Evolutionary conservation across 1,139 yeast genomes (phyloP).

Genomic region (Candida pseudocylindracea): DNA sequence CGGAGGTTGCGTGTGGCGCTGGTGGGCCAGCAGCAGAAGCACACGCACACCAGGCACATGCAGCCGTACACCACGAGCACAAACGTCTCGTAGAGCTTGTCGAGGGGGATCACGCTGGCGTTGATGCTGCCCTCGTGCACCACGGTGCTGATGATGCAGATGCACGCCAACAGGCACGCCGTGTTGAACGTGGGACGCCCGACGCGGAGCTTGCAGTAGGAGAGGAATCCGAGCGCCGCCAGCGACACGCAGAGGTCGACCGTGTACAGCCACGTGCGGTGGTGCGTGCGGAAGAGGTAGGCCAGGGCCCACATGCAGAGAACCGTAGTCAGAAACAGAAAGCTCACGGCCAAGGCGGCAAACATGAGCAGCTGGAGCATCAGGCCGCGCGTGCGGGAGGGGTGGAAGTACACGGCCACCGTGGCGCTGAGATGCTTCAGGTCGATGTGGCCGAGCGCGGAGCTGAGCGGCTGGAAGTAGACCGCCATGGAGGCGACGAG

Average conservation of each 20-base stretch:
- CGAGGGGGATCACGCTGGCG: constrained; percentile 34
- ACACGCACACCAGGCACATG: constrained; percentile 28
- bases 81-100: constrained; percentile 30
- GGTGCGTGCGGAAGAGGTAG: constrained; percentile 19
- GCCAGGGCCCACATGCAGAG: constrained; percentile 31
- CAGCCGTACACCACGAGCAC: constrained; percentile 44
- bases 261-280: constrained; percentile 26
- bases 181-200: constrained; percentile 55
- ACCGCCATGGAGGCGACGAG: constrained; percentile 55
- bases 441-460: constrained; percentile 39
- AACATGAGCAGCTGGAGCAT: constrained; percentile 56
- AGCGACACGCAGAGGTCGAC: constrained; percentile 34
- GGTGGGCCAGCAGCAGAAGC: constrained; percentile 43
- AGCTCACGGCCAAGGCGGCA: constrained; percentile 31
- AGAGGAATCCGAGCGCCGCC: constrained; percentile 37
- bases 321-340: constrained; percentile 32
- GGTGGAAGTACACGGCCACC: constrained; percentile 69
- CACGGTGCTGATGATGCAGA: constrained; percentile 46
- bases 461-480: constrained; percentile 35
- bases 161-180: constrained; percentile 61
- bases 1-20: constrained; percentile 29
- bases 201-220: constrained; percentile 47
- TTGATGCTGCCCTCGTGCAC: constrained; percentile 61
- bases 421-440: constrained; percentile 71
- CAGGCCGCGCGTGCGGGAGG: constrained; percentile 58